Evolutionary conservation across 1,284 basidiomycete species (phyloP), one percentile per base, ranked within the genome.

Genomic region (Lignosus rhinocerotis): DNA sequence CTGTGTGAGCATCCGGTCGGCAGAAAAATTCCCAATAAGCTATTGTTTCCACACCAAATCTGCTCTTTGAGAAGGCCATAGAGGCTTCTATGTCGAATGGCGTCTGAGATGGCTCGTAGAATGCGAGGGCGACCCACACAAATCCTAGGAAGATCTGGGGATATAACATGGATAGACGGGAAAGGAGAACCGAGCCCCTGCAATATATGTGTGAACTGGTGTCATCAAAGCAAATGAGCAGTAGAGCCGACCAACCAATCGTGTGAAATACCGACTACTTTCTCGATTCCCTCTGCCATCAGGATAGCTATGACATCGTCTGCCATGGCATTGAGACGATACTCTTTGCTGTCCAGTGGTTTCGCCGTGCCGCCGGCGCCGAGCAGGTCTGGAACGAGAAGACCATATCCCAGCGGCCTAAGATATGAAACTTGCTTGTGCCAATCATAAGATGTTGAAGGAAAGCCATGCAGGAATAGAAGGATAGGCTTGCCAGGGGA

Each of bases 311-410:
- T 60, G 16, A 83, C 46, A 61, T 83, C 81, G 42, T 73, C 66
- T 21, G 72, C 72, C 10, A 80, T 68, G 10, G 67, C 66, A 51
- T 71, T 77, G 6, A 67, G 61, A 14, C 68, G 67, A 66, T 82
- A 85, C 5, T 64, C 61, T 21, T 65, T 64, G 3, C 73, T 64
- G 39, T 80, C 76, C 0, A 63, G 67, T 1, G 82, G 83, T 61
- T 80, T 82, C 61, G 77, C 76, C 11, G 80, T 80, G 1, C 73
- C 75, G 14, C 79, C 81, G 48, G 82, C 82, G 2, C 82, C 82
- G 8, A 83, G 75, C 72, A 78, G 73, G 64, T 83, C 81, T 5
- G 80, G 82, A 2, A 75, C 78, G 55, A 84, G 66, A 44, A 84
- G 64, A 16, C 79, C 74, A 62, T 78, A 82, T 1, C 82, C 82